phyloP scores from a whole-genome alignment of 1,284 basidiomycete genomes.

The Stereum hirsutum region DNA sequence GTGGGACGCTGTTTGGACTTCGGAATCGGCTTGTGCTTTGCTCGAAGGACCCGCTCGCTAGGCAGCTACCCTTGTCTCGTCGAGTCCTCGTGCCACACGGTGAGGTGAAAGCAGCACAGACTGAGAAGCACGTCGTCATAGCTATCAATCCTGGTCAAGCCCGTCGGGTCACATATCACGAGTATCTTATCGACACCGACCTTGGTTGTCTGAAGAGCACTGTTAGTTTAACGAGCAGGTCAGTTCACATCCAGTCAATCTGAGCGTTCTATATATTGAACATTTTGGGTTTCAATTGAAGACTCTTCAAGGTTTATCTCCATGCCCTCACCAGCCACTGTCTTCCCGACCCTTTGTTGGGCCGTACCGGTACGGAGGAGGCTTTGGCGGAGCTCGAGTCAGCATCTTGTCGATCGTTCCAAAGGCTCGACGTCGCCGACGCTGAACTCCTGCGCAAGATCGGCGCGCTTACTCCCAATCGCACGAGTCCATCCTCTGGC shows the following conservation, averaged over 20 bases:
- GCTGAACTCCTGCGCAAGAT: slow-evolving; percentile 25
- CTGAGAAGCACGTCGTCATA: slow-evolving; percentile 10
- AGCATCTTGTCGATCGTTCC: slow-evolving; percentile 28
- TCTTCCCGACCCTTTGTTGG: slow-evolving; percentile 34
- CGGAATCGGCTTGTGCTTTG: slow-evolving; percentile 29
- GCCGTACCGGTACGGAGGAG: slow-evolving; percentile 35
- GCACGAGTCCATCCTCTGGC: too few species aligned
- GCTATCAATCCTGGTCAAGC: slow-evolving; percentile 4
- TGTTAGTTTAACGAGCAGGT: slow-evolving; percentile 22
- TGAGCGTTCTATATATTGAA: too few species aligned
- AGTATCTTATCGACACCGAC: slow-evolving; percentile 28
- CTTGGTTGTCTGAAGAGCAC: slow-evolving; percentile 28
- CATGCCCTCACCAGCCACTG: slow-evolving; percentile 35
- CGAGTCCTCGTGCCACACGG: slow-evolving; percentile 29
- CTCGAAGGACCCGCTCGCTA: slow-evolving; percentile 5
- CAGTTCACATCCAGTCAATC: too few species aligned
- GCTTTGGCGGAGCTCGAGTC: slow-evolving; percentile 30
- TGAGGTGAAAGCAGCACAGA: slow-evolving; percentile 2
- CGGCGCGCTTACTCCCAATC: slow-evolving; percentile 22
- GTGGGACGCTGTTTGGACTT: slow-evolving; percentile 30
- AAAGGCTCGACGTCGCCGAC: slow-evolving; percentile 21
- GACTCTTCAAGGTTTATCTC: slow-evolving; percentile 33
- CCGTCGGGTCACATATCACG: slow-evolving; percentile 11
- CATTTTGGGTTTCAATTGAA: too few species aligned
- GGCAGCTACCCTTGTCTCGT: slow-evolving; percentile 13